A percentile compares a stretch with the other conserved stretches of the same genome.
Conservation (phyloP, 2,329 filamentous ascomycete species). For the Aureobasidium sp. region DNA sequence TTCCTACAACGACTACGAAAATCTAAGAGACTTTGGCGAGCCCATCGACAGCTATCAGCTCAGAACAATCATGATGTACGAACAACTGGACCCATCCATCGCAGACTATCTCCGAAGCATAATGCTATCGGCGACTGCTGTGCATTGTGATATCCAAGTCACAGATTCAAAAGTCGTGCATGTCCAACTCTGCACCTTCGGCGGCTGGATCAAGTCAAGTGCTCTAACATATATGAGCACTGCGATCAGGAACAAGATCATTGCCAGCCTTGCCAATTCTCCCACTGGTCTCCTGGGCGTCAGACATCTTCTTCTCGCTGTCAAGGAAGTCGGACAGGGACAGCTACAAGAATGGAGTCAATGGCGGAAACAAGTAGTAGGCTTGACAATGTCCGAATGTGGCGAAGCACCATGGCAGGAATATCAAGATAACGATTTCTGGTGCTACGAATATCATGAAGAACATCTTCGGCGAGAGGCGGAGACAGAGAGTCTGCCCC, state of each 20-base stretch:
- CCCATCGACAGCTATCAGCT: not conserved
- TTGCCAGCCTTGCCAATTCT: not conserved
- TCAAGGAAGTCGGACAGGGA: not conserved
- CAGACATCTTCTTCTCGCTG: not conserved
- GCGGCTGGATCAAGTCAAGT: not conserved
- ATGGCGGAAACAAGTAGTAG: no score
- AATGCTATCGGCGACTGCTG: no score
- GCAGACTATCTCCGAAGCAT: not conserved
- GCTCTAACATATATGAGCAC: not conserved
- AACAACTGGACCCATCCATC: not conserved
- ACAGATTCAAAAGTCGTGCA: not conserved
- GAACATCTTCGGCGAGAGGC: not conserved
- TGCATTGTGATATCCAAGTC: not conserved
- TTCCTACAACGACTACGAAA: not conserved
- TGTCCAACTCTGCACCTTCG: not conserved
- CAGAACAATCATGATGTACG: not conserved
- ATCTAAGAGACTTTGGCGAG: no score
- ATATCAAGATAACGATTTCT: no score
- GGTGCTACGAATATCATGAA: no score
- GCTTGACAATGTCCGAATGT: no score
- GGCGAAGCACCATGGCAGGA: no score
- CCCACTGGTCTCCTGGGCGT: not conserved
- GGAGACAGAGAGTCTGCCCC: not conserved
- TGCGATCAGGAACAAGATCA: not conserved
- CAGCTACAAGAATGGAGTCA: no score